Evolutionary conservation across 2,329 filamentous ascomycete species (phyloP).

Genomic region (Neonectria sp.): DNA sequence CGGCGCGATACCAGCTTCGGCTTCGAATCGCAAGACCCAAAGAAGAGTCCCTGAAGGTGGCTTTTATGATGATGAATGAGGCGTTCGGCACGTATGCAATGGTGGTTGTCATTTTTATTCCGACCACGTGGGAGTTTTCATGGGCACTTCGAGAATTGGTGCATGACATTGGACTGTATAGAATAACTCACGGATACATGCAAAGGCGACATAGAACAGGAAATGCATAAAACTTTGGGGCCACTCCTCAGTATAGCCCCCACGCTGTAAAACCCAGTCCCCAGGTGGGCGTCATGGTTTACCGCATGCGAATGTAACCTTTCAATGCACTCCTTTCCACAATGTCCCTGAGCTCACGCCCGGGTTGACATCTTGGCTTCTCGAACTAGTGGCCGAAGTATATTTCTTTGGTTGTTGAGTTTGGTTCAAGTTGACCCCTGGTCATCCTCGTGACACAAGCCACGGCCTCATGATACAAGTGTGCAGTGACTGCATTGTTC

Average conservation of each 20-base stretch:
- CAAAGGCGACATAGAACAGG: neutral
- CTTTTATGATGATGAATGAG: conserved; percentile 1
- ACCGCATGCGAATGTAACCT: neutral
- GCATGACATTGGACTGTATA: neutral
- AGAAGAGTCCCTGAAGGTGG: neutral
- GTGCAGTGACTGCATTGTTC: neutral
- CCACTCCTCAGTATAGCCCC: neutral
- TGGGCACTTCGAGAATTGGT: neutral
- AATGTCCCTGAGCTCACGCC: too few relatives aligned
- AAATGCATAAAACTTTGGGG: neutral
- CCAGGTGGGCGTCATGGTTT: neutral
- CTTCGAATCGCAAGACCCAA: neutral
- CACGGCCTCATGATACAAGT: too few relatives aligned
- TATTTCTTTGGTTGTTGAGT: too few relatives aligned
- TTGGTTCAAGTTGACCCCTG: too few relatives aligned
- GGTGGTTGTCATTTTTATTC: neutral
- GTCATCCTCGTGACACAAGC: too few relatives aligned
- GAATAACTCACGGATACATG: neutral
- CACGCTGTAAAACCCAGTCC: neutral
- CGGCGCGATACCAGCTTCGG: neutral
- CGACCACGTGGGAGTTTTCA: neutral
- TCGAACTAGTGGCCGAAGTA: too few relatives aligned
- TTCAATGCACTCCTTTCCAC: neutral
- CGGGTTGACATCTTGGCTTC: too few relatives aligned
- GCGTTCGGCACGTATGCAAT: conserved; percentile 2